Base-by-base conservation (phyloP, 2,329 filamentous ascomycete species). In the Lasiodiplodia hormozganensis region DNA sequence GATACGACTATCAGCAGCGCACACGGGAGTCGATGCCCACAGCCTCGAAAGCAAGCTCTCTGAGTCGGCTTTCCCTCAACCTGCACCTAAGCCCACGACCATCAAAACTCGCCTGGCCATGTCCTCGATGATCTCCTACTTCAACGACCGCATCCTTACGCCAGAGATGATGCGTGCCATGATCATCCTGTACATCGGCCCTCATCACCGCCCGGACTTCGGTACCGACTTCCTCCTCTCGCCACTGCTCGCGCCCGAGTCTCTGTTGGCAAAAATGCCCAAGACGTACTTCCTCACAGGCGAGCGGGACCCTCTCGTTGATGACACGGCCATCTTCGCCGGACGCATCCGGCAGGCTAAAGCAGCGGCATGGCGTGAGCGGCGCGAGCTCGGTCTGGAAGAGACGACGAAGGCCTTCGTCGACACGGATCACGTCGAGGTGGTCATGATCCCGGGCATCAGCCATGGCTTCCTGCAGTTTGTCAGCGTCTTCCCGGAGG, bases 141-240 rank as follows among this genome's bases (percentile, higher is more conserved):
- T 97, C 79, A 96, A 97, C 78, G 96, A 99, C 79, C 91, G 96
- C 34, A 92, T 99, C 34, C 85, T 99, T 16, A 95, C 93, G 0
- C 95, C 96, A 0, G 96, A 99, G 80, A 97, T 98, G 93, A 97
- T 98, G 91, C 92, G 96, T 38, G 93, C 94, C 71, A 98, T 99
- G 94, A 97, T 99, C 72, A 97, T 99, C 72, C 85, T 99, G 4
- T 99, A 99, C 78, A 92, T 99, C 67, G 96, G 96, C 0, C 94
- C 94, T 0, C 92, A 97, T 77, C 93, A 96, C 78, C 90, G 94
- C 0, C 96, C 96, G 0, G 94, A 98, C 77, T 98, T 99, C 78
- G 89, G 89, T 34, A 93, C 92, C 7, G 95, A 99, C 79, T 97
- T 94, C 77, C 87, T 97, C 0, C 87, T 99, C 2, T 97, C 92